These are phyloP conservation scores for Penicillium digitatum DNA, from an alignment of 2,329 filamentous ascomycete genomes.

Conservation along the genomic window DNA sequence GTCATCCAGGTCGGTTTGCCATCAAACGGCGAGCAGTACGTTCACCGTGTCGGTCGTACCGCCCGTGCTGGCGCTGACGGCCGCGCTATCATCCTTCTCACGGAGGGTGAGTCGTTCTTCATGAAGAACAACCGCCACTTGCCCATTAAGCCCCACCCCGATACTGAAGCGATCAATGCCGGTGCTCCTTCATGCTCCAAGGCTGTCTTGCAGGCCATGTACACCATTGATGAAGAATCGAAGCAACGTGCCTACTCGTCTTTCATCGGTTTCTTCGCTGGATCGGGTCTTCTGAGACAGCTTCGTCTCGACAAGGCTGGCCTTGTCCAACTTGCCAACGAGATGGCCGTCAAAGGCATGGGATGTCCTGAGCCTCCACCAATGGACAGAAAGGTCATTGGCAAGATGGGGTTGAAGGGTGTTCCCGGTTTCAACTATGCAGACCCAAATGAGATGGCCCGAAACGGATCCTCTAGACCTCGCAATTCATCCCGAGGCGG, in stretches of 20 bases:
- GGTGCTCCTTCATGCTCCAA: conserved; percentile 32
- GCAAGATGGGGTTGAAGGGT: conserved; percentile 41
- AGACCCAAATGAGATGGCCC: conserved; percentile 14
- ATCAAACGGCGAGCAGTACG: conserved; percentile 48
- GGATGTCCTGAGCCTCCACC: conserved; percentile 36
- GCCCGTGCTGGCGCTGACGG: conserved; percentile 55
- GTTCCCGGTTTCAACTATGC: conserved; percentile 36
- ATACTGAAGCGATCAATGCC: conserved; percentile 37
- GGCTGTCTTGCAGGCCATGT: conserved; percentile 29
- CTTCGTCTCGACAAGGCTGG: conserved; percentile 33
- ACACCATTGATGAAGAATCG: conserved; percentile 28
- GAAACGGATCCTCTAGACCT: conserved; percentile 4
- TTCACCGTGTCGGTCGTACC: conserved; percentile 59
- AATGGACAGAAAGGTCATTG: conserved; percentile 37
- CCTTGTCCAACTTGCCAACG: conserved; percentile 38
- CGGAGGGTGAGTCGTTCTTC: conserved; percentile 52
- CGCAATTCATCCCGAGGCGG: conserved; percentile 12
- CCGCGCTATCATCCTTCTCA: conserved; percentile 53
- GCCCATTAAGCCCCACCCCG: conserved; percentile 50
- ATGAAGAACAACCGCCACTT: conserved; percentile 47
- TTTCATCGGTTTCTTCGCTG: conserved; percentile 37
- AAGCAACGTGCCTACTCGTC: conserved; percentile 39
- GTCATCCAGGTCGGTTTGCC: conserved; percentile 51
- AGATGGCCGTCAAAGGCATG: conserved; percentile 37
- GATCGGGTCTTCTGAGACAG: conserved; percentile 30